A percentile compares a stretch with the other conserved stretches of the same genome.
Conservation (phyloP, 176 grass and related monocot species). For the Hordeum marinum region DNA sequence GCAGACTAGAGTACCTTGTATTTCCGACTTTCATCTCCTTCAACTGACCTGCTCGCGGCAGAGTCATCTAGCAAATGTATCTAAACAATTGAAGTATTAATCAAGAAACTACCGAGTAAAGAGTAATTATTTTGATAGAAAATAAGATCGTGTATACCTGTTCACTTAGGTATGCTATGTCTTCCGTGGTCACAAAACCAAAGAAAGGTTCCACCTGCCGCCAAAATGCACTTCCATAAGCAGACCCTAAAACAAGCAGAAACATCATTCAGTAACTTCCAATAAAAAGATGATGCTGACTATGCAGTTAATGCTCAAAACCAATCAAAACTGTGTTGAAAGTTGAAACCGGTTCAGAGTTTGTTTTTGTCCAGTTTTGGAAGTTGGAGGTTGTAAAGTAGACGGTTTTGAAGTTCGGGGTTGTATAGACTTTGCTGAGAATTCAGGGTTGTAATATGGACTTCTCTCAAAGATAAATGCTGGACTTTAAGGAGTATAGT, state of each 20-base stretch:
- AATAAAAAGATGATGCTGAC: neutral
- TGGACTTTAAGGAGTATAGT: slow-evolving; percentile 20
- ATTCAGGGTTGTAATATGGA: no score
- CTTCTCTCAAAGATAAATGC: neutral
- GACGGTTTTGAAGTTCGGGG: no score
- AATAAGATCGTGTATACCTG: slow-evolving; percentile 42
- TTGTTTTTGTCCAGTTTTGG: no score
- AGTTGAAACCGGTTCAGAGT: no score
- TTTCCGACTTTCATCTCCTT: slow-evolving; percentile 46
- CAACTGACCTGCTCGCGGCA: slow-evolving; percentile 31
- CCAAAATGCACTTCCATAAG: slow-evolving; percentile 46
- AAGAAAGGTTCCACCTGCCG: slow-evolving; percentile 59
- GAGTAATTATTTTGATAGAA: slow-evolving; percentile 7
- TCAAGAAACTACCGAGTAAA: slow-evolving; percentile 22
- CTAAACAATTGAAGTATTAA: slow-evolving; percentile 43
- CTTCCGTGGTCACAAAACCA: slow-evolving; percentile 46
- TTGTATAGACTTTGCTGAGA: no score
- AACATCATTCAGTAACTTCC: neutral
- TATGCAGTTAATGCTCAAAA: no score
- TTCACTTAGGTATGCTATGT: slow-evolving; percentile 51
- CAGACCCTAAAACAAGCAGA: slow-evolving; percentile 41
- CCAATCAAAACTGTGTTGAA: no score
- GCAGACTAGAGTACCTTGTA: slow-evolving; percentile 45
- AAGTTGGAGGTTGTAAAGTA: no score
- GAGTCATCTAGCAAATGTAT: slow-evolving; percentile 43